Percentiles rank a stretch among this genome's conserved stretches.
phyloP scores from a whole-genome alignment of 2,329 filamentous ascomycete genomes.

The Scytalidium sp. region DNA sequence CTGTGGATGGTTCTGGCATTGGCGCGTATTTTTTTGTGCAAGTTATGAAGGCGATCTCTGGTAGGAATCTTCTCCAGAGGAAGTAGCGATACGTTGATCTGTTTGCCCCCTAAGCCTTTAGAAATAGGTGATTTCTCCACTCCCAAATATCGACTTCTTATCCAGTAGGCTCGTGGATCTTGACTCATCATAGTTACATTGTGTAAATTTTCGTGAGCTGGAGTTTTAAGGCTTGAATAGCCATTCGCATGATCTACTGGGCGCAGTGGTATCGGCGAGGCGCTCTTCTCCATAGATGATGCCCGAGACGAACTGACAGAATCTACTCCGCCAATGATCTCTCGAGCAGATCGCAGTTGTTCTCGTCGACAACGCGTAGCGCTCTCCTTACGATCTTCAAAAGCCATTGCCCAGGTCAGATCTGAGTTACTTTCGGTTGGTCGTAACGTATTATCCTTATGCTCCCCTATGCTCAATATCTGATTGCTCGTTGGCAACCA shows the following conservation, averaged over 20 bases:
- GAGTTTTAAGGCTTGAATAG: not conserved
- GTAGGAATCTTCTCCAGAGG: slow-evolving; percentile 24
- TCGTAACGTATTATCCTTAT: not conserved
- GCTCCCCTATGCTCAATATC: not conserved
- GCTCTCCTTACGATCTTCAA: slow-evolving; percentile 26
- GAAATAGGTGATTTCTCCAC: not conserved
- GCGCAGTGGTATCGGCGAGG: not conserved
- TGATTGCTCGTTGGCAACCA: not conserved
- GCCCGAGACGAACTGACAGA: not conserved
- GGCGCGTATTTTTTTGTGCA: slow-evolving; percentile 13
- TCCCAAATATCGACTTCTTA: slow-evolving; percentile 18
- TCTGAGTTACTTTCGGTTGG: slow-evolving; percentile 12
- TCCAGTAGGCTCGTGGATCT: slow-evolving; percentile 28
- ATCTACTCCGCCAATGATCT: slow-evolving; percentile 1
- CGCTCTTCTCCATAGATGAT: not conserved
- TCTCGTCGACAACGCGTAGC: slow-evolving; percentile 24
- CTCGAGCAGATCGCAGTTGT: slow-evolving; percentile 16
- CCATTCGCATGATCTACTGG: slow-evolving; percentile 2
- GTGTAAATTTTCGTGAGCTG: slow-evolving; percentile 10
- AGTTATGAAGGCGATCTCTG: slow-evolving; percentile 14
- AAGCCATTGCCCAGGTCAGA: slow-evolving; percentile 29
- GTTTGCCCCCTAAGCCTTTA: slow-evolving; percentile 12
- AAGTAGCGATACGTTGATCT: slow-evolving; percentile 22
- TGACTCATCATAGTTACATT: slow-evolving; percentile 21
- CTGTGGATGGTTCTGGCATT: slow-evolving; percentile 8